Percentiles rank a stretch among this genome's conserved stretches.
phyloP scores from a whole-genome alignment of 805 yeast genomes.

The Lipomyces mesembrius region DNA sequence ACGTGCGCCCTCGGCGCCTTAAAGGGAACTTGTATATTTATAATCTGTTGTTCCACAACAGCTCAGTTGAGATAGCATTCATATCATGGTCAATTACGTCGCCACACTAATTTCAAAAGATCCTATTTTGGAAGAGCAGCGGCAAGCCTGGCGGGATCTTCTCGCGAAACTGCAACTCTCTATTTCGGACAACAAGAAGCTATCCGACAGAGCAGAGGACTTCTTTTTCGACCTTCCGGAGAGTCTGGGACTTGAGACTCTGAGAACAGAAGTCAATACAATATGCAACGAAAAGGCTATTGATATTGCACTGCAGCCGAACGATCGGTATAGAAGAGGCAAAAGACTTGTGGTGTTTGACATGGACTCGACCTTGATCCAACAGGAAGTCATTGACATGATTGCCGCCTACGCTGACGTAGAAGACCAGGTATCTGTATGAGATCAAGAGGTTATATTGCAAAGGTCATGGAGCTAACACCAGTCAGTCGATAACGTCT shows the following conservation, averaged over 20 bases:
- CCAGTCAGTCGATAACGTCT: slow-evolving; percentile 67
- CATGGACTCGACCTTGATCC: slow-evolving; percentile 96
- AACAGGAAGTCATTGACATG: slow-evolving; percentile 94
- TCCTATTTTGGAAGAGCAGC: slow-evolving; percentile 17
- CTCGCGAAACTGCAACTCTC: slow-evolving; percentile 6
- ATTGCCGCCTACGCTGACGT: slow-evolving; percentile 94
- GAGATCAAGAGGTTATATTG: neutral
- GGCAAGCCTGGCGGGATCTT: slow-evolving; percentile 9
- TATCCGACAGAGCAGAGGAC: slow-evolving; percentile 31
- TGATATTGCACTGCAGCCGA: slow-evolving; percentile 30
- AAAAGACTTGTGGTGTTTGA: slow-evolving; percentile 78
- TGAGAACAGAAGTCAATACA: slow-evolving; percentile 16
- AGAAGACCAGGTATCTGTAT: slow-evolving; percentile 78
- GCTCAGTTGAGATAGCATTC: neutral
- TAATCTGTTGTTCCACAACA: no score
- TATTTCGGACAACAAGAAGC: neutral
- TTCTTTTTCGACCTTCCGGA: slow-evolving; percentile 19
- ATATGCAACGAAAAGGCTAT: slow-evolving; percentile 17
- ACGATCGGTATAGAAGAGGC: slow-evolving; percentile 19
- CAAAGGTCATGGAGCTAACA: neutral
- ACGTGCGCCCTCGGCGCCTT: no score
- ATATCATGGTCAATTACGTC: slow-evolving; percentile 13
- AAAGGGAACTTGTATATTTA: no score
- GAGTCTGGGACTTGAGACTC: slow-evolving; percentile 3
- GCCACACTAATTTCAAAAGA: slow-evolving; percentile 22